Base-by-base conservation (phyloP, 345 rosid genomes). In the Odontarrhena argentea region DNA sequence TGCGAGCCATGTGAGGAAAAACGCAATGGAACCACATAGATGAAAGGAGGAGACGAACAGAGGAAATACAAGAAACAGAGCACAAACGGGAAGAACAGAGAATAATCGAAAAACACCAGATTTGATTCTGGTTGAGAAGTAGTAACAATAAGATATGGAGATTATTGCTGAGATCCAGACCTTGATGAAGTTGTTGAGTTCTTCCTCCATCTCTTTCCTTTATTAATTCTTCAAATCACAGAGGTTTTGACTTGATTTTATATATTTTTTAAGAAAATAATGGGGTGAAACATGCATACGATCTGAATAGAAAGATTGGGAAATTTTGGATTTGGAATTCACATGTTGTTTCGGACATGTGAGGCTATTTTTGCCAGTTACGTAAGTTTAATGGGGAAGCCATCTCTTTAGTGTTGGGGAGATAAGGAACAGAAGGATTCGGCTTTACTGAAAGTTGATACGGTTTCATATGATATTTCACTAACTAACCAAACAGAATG, bases 1-100 rank as follows among this genome's bases (percentile, higher is more conserved):
- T 38, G 81, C 81, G 1, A 78, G 57, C 83, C 82, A 85, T 30
- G 82, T 10, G 10, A 79, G 26, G 37, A 78, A 65, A 37, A 78
- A 68, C 0, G 71, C 43, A 1, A 35, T 18, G 18, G 63, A 5
- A 7, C 49, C 75, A 18, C 15, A 25, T 13, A 65, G 64, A 7
- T 62, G 63, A 50, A 67, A 37, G 56, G 59, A 48, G 22, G 84
- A 76, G 41, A 73, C 59, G 41, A 1, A 43, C 25, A 70, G 42
- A 68, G 86, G 87, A 46, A 73, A 30, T 15, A 65, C 1, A 24
- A 55, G 46, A 68, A 79, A 83, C 55, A 78, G 38, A 63, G 7
- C 63, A 65, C 72, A 24, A 1, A 82, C 41, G 0, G 82, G 87
- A 35, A 79, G 76, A 48, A 82, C 60, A 66, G 74, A 66, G 37